Base-by-base conservation (phyloP, 306 rosid genomes). In the Vicia villosa region DNA sequence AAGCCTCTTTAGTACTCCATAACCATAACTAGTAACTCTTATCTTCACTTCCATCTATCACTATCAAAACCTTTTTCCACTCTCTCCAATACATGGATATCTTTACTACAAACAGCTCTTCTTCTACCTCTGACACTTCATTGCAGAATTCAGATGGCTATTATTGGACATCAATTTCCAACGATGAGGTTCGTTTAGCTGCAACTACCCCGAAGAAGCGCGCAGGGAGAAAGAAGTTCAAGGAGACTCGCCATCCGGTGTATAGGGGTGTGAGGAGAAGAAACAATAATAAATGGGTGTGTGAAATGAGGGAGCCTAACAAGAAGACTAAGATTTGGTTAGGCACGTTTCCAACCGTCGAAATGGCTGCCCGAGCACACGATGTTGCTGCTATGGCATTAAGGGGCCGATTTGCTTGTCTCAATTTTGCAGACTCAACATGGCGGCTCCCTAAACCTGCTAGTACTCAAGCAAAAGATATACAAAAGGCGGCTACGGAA, bases 291-390 rank as follows among this genome's bases (percentile, higher is more conserved):
- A 52, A 52, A 52, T 52, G 59, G 59, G 59, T 52, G 0, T 52
- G 59, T 52, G 59, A 52, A 21, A 52, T 52, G 59, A 52, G 59
- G 1, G 59, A 52, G 80, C 98, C 98, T 0, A 88, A 85, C 42
- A 92, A 92, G 74, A 82, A 86, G 71, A 68, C 88, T 0, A 84
- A 96, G 68, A 75, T 80, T 41, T 80, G 84, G 84, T 10, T 80
- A 0, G 84, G 84, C 3, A 87, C 96, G 0, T 92, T 87, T 24
- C 92, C 88, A 5, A 92, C 91, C 0, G 77, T 79, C 0, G 95
- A 89, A 21, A 92, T 92, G 98, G 98, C 96, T 0, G 96, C 96
- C 0, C 78, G 96, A 0, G 98, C 98, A 0, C 92, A 92, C 13
- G 95, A 92, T 47, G 96, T 89, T 68, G 98, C 98, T 0, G 92